Base-by-base conservation (phyloP, 192 early-diverging fungal genomes). In the Umbelopsis ramanniana region DNA sequence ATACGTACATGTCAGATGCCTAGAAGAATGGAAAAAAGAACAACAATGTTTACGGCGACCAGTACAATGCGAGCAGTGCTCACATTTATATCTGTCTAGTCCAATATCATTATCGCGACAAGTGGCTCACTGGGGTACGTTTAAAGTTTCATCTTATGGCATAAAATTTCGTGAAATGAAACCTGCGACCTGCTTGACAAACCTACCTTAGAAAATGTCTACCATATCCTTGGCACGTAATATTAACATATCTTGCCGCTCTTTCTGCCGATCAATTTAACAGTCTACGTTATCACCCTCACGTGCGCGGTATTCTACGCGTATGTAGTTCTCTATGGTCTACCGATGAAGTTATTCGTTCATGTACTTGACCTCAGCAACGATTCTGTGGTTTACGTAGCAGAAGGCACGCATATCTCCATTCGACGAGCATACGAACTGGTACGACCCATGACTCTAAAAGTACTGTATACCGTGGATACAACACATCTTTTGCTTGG, bases 391-490 rank as follows among this genome's bases (percentile, higher is more conserved):
- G 33, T 63, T 3, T 63, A 63, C 12, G 57, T 63, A 37, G 57
- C 57, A 63, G 57, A 63, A 37, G 57, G 57, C 6, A 63, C 57
- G 4, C 57, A 63, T 37, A 14, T 63, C 35, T 63, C 57, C 0
- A 63, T 63, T 37, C 57, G 57, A 37, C 57, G 26, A 15, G 57
- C 57, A 8, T 63, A 63, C 26, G 57, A 63, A 38, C 33, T 63
- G 10, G 57, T 63, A 14, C 23, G 7, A 15, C 57, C 57, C 4
- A 37, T 63, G 57, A 63, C 57, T 17, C 15, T 63, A 1, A 26
- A 37, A 63, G 26, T 37, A 0, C 37, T 63, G 29, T 63, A 63
- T 35, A 63, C 57, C 8, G 33, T 63, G 17, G 57, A 63, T 37
- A 63, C 26, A 29, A 63, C 57, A 0, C 57, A 63, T 63, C 57